These are phyloP conservation scores for Phoma herbarum DNA, from an alignment of 2,329 filamentous ascomycete genomes.

Conservation along the genomic window DNA sequence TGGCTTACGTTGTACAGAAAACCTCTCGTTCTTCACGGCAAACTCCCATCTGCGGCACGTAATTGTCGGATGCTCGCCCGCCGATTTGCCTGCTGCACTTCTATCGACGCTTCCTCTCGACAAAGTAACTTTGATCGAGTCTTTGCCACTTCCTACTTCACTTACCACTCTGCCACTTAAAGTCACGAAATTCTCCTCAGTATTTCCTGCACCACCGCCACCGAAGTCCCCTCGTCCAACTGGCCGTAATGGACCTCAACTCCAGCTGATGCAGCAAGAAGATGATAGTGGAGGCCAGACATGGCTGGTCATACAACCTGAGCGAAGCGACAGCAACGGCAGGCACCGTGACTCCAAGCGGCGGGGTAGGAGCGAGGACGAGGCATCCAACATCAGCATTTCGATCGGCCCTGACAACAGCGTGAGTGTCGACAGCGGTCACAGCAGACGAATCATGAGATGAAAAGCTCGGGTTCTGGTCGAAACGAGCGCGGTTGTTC, in stretches of 20 bases:
- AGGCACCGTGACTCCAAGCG: conserved; percentile 32
- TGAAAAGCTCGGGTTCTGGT: conserved; percentile 5
- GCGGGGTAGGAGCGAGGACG: conserved; percentile 41
- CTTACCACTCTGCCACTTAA: conserved; percentile 43
- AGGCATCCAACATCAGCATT: conserved; percentile 47
- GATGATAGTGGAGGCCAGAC: conserved; percentile 45
- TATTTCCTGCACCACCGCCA: conserved; percentile 42
- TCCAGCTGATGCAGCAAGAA: conserved; percentile 50
- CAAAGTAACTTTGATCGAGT: conserved; percentile 47
- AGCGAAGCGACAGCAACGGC: conserved; percentile 48
- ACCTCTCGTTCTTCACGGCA: conserved; percentile 46
- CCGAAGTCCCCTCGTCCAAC: conserved; percentile 34
- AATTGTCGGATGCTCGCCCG: conserved; percentile 46
- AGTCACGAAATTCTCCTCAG: conserved; percentile 35
- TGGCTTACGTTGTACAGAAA: conserved; percentile 37
- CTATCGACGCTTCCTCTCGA: conserved; percentile 45
- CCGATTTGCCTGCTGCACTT: conserved; percentile 43
- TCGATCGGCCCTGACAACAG: conserved; percentile 51
- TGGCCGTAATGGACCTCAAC: conserved; percentile 36
- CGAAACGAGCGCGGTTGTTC: no score
- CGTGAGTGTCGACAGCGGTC: conserved; percentile 50
- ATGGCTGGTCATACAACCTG: conserved; percentile 51
- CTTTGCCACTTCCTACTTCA: conserved; percentile 39
- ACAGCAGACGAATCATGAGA: conserved; percentile 43
- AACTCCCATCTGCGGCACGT: conserved; percentile 48